Evolutionary conservation across 306 rosid genomes (phyloP), one percentile per base, ranked within the genome.

Genomic region (Cicer bijugum): DNA sequence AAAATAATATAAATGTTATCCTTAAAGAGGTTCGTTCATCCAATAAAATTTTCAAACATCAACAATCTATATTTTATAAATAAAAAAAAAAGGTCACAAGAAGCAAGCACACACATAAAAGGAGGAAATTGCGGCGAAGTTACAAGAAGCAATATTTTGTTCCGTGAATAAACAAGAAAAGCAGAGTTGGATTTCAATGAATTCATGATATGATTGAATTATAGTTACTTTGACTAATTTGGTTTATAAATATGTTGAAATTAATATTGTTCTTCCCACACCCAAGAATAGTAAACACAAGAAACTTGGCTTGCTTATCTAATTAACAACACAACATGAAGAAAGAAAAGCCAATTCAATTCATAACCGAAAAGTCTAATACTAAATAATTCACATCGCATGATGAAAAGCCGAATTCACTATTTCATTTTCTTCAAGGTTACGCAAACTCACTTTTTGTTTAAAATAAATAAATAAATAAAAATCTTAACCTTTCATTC

Each of bases 51-150:
- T 20, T 15, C 5, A 59, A 7, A 59, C 9, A 59, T 60, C 10
- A 60, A 60, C 44, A 28, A 1, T 35, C 16, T 59, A 7, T 5
- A 11, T 5, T 61, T n/a, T 61, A 14, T 8, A 63, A 63, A 62
- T 2, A 62, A 15, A 16, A 0, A 16, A 16, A 16, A 40, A 69
- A 69, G 65, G 71, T 74, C 33, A 55, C 75, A 78, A n/a, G 63
- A 51, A 62, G 67, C 67, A 51, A 62, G 67, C 67, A 75, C 42
- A 19, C 74, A 15, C 16, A 14, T 12, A 44, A 75, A 79, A 71
- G 75, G 59, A 71, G 75, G 15, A 79, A 82, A 75, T 75, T 71
- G 70, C 61, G 81, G 79, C 39, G 77, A 45, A 45, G 48, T 70
- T 70, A 67, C 15, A 1, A 6, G n/a, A 48, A 48, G 66, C 79